Conservation (phyloP, 345 rosid species). For the Lepidium sativum region DNA sequence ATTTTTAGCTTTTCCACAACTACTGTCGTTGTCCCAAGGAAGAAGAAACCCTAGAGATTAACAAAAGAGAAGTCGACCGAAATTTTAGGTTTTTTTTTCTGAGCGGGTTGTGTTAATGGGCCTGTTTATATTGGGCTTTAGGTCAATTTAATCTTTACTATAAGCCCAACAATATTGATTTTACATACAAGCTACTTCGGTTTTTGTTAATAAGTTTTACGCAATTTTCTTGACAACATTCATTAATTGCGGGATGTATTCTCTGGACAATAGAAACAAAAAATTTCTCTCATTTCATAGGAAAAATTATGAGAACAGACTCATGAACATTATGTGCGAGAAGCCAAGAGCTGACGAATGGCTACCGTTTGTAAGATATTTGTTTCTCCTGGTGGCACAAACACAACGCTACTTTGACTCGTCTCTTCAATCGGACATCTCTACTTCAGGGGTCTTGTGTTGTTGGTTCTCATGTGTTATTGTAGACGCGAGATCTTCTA, state of each 20-base stretch:
- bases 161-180: neutral
- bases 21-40: neutral
- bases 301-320: neutral
- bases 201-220: neutral
- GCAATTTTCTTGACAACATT: neutral
- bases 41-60: neutral
- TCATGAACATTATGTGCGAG: neutral
- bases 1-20: neutral
- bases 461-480: slow-evolving; percentile 40
- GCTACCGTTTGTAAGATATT: neutral
- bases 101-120: neutral
- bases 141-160: neutral
- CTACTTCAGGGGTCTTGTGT: slow-evolving; percentile 42
- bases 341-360: too few species aligned
- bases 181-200: neutral
- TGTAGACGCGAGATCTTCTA: slow-evolving; percentile 63
- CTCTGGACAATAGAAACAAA: neutral
- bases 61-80: neutral
- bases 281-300: neutral
- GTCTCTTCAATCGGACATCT: slow-evolving; percentile 55
- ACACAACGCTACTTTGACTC: neutral
- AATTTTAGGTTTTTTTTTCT: neutral
- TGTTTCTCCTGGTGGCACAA: neutral
- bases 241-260: neutral
- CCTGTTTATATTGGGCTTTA: neutral